phyloP scores from a whole-genome alignment of 148 eudicot genomes.

The Bassia scoparia region DNA sequence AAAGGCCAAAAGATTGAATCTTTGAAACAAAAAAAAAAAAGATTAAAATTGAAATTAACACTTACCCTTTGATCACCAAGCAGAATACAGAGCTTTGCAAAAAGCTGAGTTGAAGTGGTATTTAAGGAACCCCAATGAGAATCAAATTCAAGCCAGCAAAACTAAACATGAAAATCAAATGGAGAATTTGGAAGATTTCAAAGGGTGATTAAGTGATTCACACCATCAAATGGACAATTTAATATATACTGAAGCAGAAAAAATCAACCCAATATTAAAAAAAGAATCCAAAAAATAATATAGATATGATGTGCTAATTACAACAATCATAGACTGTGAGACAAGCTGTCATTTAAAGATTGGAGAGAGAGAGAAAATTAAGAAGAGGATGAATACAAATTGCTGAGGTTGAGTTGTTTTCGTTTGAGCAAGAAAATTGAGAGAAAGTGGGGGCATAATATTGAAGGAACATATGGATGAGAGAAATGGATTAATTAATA shows the following conservation, averaged over 20 bases:
- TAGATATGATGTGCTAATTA: neutral
- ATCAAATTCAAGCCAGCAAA: slow-evolving; percentile 11
- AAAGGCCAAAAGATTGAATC: slow-evolving; percentile 11
- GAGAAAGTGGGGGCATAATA: neutral
- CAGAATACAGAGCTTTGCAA: neutral
- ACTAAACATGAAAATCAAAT: neutral
- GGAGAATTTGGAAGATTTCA: neutral
- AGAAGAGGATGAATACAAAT: neutral
- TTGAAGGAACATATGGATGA: neutral
- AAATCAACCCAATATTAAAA: neutral
- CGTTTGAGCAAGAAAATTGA: neutral
- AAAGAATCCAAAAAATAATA: neutral
- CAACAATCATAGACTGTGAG: neutral
- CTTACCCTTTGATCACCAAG: slow-evolving; percentile 17
- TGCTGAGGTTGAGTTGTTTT: neutral
- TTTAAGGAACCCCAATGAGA: slow-evolving; percentile 1
- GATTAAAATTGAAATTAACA: neutral
- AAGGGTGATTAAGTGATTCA: neutral
- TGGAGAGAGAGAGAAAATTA: slow-evolving; percentile 9
- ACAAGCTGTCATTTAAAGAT: slow-evolving; percentile 17
- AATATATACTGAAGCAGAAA: neutral
- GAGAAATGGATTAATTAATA: neutral
- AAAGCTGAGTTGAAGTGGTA: neutral
- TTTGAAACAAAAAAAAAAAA: neutral
- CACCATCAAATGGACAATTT: neutral